Evolutionary conservation across 2,329 filamentous ascomycete species (phyloP).

Genomic region (Fusarium lateritium): DNA sequence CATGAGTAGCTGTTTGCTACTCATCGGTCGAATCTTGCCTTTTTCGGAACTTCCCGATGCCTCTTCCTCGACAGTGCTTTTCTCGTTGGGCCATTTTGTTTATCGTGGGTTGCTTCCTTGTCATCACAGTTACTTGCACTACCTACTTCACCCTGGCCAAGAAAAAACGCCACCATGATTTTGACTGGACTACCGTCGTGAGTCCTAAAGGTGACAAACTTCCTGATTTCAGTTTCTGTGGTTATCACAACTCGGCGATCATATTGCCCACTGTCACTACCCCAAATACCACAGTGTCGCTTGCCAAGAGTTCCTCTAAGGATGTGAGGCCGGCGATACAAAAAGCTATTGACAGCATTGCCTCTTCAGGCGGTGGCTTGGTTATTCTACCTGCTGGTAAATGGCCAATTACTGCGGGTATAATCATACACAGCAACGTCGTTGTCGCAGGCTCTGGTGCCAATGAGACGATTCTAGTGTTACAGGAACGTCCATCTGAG

Average conservation of each 20-base stretch:
- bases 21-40: not conserved
- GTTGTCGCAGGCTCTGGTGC: constrained; percentile 4
- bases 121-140: constrained; percentile 7
- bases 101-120: constrained; percentile 8
- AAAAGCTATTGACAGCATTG: constrained; percentile 29
- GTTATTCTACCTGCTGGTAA: constrained; percentile 27
- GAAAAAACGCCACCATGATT: constrained; percentile 2
- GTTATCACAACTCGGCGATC: constrained; percentile 38
- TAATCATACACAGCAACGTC: constrained; percentile 17
- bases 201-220: constrained; percentile 30
- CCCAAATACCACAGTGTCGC: not conserved
- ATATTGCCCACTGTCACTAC: constrained; percentile 11
- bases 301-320: not conserved
- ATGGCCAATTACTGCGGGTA: constrained; percentile 27
- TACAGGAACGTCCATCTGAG: not conserved
- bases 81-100: constrained; percentile 11
- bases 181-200: constrained; percentile 33
- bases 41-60: constrained; percentile 5
- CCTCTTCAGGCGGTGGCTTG: constrained; percentile 24
- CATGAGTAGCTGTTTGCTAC: not conserved
- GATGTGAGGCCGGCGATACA: constrained; percentile 35
- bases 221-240: constrained; percentile 44
- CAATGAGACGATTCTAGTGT: constrained; percentile 8
- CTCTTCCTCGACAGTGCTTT: constrained; percentile 26
- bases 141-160: constrained; percentile 22